Evolutionary conservation across 192 early-diverging fungal species (phyloP), one percentile per base, ranked within the genome.

Genomic region (Gorgonomyces haynaldii): DNA sequence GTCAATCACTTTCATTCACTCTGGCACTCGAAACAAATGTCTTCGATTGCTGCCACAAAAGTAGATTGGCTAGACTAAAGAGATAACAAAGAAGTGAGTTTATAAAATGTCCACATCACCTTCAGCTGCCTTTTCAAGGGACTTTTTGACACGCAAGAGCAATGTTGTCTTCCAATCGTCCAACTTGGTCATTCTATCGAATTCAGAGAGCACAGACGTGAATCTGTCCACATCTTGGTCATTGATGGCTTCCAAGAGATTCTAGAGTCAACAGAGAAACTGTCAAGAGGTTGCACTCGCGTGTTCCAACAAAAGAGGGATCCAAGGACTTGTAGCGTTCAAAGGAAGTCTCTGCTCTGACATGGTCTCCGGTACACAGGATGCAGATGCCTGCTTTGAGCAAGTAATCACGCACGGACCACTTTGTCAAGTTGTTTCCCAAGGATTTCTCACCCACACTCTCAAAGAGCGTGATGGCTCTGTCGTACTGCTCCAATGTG

Each of bases 101-200:
- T 34, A 34, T 34, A 12, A 15, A 34, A 34, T 9, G 10, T 34
- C 10, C 32, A 15, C 15, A 1, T 41, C 5, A 49, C 61, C 63
- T 13, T 66, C 53, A 21, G 68, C 72, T 26, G 67, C 61, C 8
- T 24, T 49, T 20, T 43, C 45, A 28, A 94, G 74, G 17, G 78
- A 58, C 60, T 92, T 88, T 70, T 97, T 95, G 49, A 95, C 82
- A 45, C 74, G 70, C 45, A 96, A 69, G 35, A 96, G 65, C 40
- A 96, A 66, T 21, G 82, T 80, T 9, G 93, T 97, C 67, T 96
- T 98, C 96, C 96, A 98, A 58, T 77, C 76, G 70, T 98, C 96
- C 28, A 98, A 72, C 58, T 86, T 84, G 22, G 85, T 88, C 42
- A 96, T 58, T 42, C 81, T 68, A 61, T 98, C 92, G 68, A 76